phyloP scores from a whole-genome alignment of 352 stramenopile genomes.

The Globisporangium echinulatum region DNA sequence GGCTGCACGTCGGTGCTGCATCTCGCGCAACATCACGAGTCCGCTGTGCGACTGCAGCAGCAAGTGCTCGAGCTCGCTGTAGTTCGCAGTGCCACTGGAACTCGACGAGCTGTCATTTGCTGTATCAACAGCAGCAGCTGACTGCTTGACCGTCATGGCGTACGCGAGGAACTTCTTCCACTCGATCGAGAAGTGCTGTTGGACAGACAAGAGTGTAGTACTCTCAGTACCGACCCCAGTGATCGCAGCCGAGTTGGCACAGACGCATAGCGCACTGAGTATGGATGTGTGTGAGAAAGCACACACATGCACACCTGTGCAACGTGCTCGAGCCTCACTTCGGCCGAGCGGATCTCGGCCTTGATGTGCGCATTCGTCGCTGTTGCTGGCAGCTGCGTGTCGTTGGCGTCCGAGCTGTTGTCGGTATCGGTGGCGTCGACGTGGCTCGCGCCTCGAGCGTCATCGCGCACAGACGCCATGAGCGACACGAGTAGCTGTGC shows the following conservation, averaged over 20 bases:
- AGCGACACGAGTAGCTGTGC: too few relatives aligned
- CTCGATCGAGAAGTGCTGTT: constrained; percentile 47
- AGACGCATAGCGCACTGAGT: background rate
- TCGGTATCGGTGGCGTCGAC: too few relatives aligned
- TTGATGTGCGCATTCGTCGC: constrained; percentile 11
- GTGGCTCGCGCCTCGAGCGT: too few relatives aligned
- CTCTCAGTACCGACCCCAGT: too few relatives aligned
- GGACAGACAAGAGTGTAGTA: constrained; percentile 3
- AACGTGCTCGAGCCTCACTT: constrained; percentile 23
- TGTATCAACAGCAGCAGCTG: background rate
- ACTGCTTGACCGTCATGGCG: constrained; percentile 40
- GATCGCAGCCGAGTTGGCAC: background rate
- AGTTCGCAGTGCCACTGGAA: background rate
- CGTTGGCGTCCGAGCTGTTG: too few relatives aligned
- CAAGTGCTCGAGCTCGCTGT: constrained; percentile 30
- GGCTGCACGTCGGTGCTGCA: constrained; percentile 17
- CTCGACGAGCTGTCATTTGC: background rate
- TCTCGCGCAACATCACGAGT: constrained; percentile 44
- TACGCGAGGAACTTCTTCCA: constrained; percentile 53
- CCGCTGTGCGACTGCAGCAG: constrained; percentile 46
- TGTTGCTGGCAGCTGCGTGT: background rate
- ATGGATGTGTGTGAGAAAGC: background rate
- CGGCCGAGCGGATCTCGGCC: constrained; percentile 27
- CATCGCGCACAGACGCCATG: too few relatives aligned
- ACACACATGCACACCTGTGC: constrained; percentile 23